Base-by-base conservation (phyloP, 352 stramenopile species). In the Phytophthora idaei region DNA sequence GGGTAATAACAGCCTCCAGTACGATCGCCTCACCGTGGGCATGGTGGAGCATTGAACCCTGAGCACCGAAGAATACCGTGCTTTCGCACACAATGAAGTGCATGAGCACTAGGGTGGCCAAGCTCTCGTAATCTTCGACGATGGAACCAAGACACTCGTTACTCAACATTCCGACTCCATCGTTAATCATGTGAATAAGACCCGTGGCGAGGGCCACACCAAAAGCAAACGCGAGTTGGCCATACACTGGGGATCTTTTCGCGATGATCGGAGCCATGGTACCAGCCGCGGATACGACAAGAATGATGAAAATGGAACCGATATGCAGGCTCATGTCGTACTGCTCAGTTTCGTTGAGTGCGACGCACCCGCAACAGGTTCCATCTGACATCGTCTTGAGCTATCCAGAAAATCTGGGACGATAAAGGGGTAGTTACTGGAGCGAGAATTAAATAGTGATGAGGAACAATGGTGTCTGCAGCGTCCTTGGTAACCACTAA, bases 161-260 rank as follows among this genome's bases (percentile, higher is more conserved):
- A 34, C 72, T 81, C n/a, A 94, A 64, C 51, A 74, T 83, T 47
- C 84, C 78, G 25, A 85, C 63, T 12, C 74, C 82, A 28, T 79
- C 73, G n/a, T 90, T 59, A 34, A 71, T 81, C n/a, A 92, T 89
- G 74, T 94, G 86, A 55, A 94, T 89, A 32, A 92, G 73, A 32
- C 80, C 77, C n/a, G 84, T 90, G 50, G 75, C 64, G 37, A 92
- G 73, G 44, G 92, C 80, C 2, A 90, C 82, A 47, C 86, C 86
- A 59, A 82, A 86, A 0, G 79, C 80, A 52, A 92, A 87, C 1
- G 80, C 34, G 74, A 77, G 25, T 80, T 80, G 59, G 69, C 50
- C 12, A 67, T 63, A 31, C 74, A 69, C 10, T 69, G 57, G 73
- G 62, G 15, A 84, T 69, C 27, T 78, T 74, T 59, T 66, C 29